Percentiles rank a stretch among this genome's conserved stretches.
Conservation (phyloP, 805 yeast genomes). For the Candida methanosorbosa region DNA sequence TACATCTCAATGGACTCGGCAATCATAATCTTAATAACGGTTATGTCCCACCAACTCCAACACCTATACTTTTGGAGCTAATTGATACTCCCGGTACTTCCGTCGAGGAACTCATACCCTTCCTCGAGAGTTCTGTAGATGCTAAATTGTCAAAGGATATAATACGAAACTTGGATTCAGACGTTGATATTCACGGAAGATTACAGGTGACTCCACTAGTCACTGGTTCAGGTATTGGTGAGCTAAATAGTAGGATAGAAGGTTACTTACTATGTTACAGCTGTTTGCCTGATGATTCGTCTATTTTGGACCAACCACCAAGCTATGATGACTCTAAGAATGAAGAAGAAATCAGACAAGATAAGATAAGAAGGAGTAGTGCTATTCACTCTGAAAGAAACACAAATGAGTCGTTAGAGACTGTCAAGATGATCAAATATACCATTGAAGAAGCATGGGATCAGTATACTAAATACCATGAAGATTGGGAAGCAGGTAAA, state of each 20-base stretch:
- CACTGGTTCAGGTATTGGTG: constrained; percentile 75
- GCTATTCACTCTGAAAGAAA: neutral
- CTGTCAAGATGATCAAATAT: constrained; percentile 34
- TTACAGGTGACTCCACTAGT: constrained; percentile 51
- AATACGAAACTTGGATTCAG: constrained; percentile 52
- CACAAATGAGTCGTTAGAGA: neutral
- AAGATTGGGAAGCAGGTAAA: constrained; percentile 51
- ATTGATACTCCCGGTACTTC: constrained; percentile 71
- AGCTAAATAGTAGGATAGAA: constrained; percentile 65
- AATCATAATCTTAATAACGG: too few species aligned
- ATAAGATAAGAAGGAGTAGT: neutral
- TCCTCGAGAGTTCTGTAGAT: constrained; percentile 63
- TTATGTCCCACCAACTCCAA: constrained; percentile 39
- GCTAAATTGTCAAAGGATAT: constrained; percentile 51
- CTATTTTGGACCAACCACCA: constrained; percentile 39
- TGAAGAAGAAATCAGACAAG: neutral
- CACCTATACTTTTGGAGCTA: constrained; percentile 59
- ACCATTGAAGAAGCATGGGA: constrained; percentile 69
- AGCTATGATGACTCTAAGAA: constrained; percentile 29
- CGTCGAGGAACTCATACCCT: constrained; percentile 62
- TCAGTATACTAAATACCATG: constrained; percentile 48
- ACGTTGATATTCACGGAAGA: constrained; percentile 12
- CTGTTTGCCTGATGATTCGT: constrained; percentile 47
- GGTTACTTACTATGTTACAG: constrained; percentile 66
- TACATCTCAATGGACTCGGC: too few species aligned